Conservation (phyloP, 1,139 yeast genomes). For the Sugiyamaella castrensis region DNA sequence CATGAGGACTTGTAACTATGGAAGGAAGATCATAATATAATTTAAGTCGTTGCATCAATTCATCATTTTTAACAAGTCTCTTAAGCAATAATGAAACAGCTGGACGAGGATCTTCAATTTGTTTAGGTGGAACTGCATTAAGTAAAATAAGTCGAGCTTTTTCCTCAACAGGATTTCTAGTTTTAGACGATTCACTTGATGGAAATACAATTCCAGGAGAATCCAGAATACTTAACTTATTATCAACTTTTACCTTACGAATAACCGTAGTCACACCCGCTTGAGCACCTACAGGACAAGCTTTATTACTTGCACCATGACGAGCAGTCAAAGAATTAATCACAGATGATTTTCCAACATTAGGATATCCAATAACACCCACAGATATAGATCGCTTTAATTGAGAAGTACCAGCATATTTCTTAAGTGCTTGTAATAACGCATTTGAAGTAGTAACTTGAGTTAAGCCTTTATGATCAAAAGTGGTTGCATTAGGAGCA, state of each 20-base stretch:
- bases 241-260: constrained; percentile 90
- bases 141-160: constrained; percentile 85
- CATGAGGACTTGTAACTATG: constrained; percentile 50
- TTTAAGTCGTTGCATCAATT: constrained; percentile 74
- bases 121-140: constrained; percentile 88
- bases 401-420: constrained; percentile 78
- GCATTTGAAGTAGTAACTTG: constrained; percentile 69
- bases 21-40: constrained; percentile 77
- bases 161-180: constrained; percentile 57
- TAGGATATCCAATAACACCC: constrained; percentile 96
- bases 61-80: constrained; percentile 54
- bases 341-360: constrained; percentile 92
- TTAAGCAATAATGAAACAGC: constrained; percentile 77
- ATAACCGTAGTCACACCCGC: constrained; percentile 95
- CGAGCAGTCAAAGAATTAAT: constrained; percentile 85
- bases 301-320: constrained; percentile 59
- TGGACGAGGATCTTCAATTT: constrained; percentile 76
- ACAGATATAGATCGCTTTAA: constrained; percentile 89
- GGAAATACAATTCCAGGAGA: constrained; percentile 99
- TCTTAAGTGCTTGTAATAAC: constrained; percentile 75
- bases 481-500: constrained; percentile 63
- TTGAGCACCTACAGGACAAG: constrained; percentile 96
- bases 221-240: constrained; percentile 81
- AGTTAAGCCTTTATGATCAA: constrained; percentile 69
- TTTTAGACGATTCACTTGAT: constrained; percentile 49